Evolutionary conservation across 2,329 filamentous ascomycete genomes (phyloP), one percentile per base, ranked within the genome.

Genomic region (Bipolaris oryzae): DNA sequence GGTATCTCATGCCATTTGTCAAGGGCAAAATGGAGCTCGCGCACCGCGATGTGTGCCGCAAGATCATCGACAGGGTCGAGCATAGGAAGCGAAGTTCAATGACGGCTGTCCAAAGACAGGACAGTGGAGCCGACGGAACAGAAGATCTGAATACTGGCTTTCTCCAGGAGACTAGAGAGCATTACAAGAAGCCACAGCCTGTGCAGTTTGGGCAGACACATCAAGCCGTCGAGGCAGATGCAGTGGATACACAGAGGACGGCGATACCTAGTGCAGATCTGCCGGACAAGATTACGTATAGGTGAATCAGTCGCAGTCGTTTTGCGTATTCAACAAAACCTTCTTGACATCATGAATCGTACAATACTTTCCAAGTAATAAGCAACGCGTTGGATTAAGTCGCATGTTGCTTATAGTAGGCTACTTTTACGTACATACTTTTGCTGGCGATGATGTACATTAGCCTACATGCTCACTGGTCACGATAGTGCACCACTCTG

Each of bases 1-100:
- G 71, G 70, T 75, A 62, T 58, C 61, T 76, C 31, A 76, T 76
- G 73, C 73, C 72, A 1, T 72, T 76, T 49, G 72, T 76, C 13
- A 67, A 66, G 41, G 56, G 62, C 48, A 72, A 69, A 52, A 73
- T 74, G 70, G 71, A 74, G 46, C 53, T 62, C 15, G 72, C 72
- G 37, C 72, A 76, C 50, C 51, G 60, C 9, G 70, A 73, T 35
- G 72, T 75, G 5, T 73, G 71, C 50, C 54, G 62, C 38, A 75
- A 74, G 48, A 63, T 76, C 3, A 63, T 75, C 3, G 71, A 74
- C 44, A 74, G 69, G 50, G 69, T 73, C 9, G 63, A 63, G 41
- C 69, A 70, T 61, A 51, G 60, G 50, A 66, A 60, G 46, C 52
- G 11, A n/a, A 15, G 7, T 18, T 44, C 10, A 25, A 39, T 7